Base-by-base conservation (phyloP, 2,329 filamentous ascomycete species). In the Alternaria solani region DNA sequence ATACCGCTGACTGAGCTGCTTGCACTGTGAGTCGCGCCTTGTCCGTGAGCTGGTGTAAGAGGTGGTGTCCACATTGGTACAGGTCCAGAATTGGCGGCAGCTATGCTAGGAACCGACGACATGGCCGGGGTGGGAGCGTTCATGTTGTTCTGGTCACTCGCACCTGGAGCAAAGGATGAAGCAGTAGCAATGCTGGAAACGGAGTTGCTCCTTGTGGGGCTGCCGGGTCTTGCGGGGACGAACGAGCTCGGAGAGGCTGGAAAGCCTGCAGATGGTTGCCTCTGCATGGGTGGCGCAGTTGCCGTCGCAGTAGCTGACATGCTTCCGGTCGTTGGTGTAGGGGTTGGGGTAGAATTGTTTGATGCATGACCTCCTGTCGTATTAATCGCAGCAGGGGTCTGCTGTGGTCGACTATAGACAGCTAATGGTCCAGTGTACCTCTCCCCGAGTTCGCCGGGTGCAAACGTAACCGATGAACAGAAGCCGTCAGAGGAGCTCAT, bases 401-500 rank as follows among this genome's bases (percentile, higher is more conserved):
- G 26, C 39, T 75, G 70, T 51, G 70, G 69, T 57, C 67, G 65
- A 14, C 68, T 66, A 41, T 73, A 70, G 4, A 64, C 62, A 12
- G 89, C 77, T 52, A 75, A 51, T 16, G 92, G 88, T 32, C 89
- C 90, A 8, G 88, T 89, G 76, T 96, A 96, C 5, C 88, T 81
- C 65, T 94, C 89, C 12, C 95, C 95, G 1, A 99, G 83, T 77
- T 99, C 95, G 8, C 92, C 92, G 2, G 91, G 83, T 1, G 87
- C 80, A 74, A 99, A 99, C 0, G 93, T 91, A 6, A 99, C 83
- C 0, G 92, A 91, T 0, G 95, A 99, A 78, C 95, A 99, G 81
- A 98, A 99, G 0, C 95, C 95, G 78, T 99, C 95, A 0, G 95
- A 97, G 0, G 95, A 99, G n/a, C 93, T 95, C 81, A 99, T 96